Conservation (phyloP, 805 yeast genomes). For the Zygosaccharomyces siamensis region DNA sequence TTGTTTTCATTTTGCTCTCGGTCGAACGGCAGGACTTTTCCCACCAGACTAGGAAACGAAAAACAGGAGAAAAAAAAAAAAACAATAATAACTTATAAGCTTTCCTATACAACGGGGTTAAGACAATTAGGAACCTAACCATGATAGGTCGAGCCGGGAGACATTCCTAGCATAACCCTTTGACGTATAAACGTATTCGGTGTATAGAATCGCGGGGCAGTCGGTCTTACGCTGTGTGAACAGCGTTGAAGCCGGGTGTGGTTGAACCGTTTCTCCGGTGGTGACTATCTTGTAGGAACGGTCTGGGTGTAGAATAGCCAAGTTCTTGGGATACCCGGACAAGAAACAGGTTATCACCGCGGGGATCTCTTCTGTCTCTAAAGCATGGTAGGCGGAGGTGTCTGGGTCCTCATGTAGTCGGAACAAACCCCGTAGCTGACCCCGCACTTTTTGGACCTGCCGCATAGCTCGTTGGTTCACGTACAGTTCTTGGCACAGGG, state of each 20-base stretch:
- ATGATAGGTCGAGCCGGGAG: slow-evolving; percentile 70
- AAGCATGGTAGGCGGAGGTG: slow-evolving; percentile 27
- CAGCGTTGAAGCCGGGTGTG: slow-evolving; percentile 85
- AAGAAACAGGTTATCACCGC: slow-evolving; percentile 71
- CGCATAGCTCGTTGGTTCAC: slow-evolving; percentile 75
- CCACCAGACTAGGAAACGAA: neutral
- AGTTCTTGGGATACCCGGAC: slow-evolving; percentile 76
- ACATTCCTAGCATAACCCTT: slow-evolving; percentile 91
- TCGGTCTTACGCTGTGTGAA: slow-evolving; percentile 57
- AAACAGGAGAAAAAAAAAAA: neutral
- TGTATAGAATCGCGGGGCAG: slow-evolving; percentile 85
- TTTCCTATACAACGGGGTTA: neutral
- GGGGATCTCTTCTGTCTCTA: slow-evolving; percentile 29
- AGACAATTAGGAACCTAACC: slow-evolving; percentile 52
- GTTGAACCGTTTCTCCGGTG: slow-evolving; percentile 76
- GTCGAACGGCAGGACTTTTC: neutral
- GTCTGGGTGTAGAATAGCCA: slow-evolving; percentile 94
- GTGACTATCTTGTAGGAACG: slow-evolving; percentile 82
- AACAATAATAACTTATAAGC: neutral
- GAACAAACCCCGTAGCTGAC: slow-evolving; percentile 48
- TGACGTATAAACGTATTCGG: slow-evolving; percentile 88
- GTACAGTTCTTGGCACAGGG: slow-evolving; percentile 80
- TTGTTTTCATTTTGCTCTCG: slow-evolving; percentile 1
- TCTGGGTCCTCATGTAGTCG: slow-evolving; percentile 7
- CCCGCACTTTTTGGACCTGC: slow-evolving; percentile 69